phyloP scores from a whole-genome alignment of 2,329 filamentous ascomycete species.

The Ophiostoma himal-ulmi region DNA sequence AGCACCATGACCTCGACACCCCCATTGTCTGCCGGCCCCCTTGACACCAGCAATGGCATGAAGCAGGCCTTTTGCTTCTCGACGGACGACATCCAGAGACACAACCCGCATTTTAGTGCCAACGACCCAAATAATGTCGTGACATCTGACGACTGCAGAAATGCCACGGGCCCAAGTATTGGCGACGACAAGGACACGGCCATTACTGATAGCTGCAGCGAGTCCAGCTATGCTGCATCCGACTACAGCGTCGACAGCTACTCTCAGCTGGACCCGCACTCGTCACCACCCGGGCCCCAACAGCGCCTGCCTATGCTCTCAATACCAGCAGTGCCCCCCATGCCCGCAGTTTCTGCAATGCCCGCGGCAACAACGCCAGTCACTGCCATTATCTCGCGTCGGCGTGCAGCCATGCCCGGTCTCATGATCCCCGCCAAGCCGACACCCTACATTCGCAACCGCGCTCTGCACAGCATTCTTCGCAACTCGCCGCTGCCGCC shows the following conservation, averaged over 20 bases:
- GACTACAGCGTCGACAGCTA: slow-evolving; percentile 11
- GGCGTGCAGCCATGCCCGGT: slow-evolving; percentile 28
- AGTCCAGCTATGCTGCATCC: slow-evolving; percentile 15
- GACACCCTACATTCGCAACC: slow-evolving; percentile 54
- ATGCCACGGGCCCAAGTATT: neutral
- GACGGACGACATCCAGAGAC: slow-evolving; percentile 23
- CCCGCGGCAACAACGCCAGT: slow-evolving; percentile 8
- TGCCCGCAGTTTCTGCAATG: neutral
- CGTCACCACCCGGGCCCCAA: slow-evolving; percentile 17
- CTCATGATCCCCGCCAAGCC: slow-evolving; percentile 28
- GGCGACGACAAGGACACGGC: slow-evolving; percentile 8
- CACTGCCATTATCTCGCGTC: slow-evolving; percentile 30
- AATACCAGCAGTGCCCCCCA: neutral
- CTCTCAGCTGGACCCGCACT: neutral
- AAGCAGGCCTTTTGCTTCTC: slow-evolving; percentile 44
- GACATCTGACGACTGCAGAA: neutral
- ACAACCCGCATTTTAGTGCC: neutral
- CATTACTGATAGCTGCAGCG: slow-evolving; percentile 11
- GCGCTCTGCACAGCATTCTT: slow-evolving; percentile 57
- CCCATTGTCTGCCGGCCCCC: slow-evolving; percentile 49
- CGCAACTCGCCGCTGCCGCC: slow-evolving; percentile 60
- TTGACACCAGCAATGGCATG: slow-evolving; percentile 37
- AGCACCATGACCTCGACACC: slow-evolving; percentile 56
- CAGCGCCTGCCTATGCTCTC: neutral
- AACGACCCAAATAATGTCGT: neutral